Percentiles rank a stretch among this genome's conserved stretches.
Evolutionary conservation across 306 rosid genomes (phyloP).

Genomic region (Gleditsia sinensis): DNA sequence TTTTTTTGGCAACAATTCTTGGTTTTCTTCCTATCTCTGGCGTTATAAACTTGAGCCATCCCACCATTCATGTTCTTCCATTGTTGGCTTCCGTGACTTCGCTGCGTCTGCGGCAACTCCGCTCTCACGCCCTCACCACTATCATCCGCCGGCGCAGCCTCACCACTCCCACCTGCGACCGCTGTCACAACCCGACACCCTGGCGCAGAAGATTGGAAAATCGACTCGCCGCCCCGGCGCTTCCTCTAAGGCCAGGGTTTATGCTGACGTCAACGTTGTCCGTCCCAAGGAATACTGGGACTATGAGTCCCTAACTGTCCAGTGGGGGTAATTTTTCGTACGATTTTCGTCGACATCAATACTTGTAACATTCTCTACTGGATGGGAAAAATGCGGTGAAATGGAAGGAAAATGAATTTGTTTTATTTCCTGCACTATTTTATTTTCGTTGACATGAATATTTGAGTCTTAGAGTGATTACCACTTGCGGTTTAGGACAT

Average conservation of each 20-base stretch:
- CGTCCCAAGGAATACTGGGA: slow-evolving; percentile 97
- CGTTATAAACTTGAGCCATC: slow-evolving; percentile 4
- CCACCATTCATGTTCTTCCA: not conserved
- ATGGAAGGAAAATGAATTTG: not conserved
- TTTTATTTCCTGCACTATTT: not conserved
- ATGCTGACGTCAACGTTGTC: slow-evolving; percentile 76
- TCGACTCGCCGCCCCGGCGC: slow-evolving; percentile 98
- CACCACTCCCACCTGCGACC: slow-evolving; percentile 28
- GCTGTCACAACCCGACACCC: slow-evolving; percentile 48
- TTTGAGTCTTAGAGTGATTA: not conserved
- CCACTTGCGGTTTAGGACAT: not conserved
- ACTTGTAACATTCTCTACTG: not conserved
- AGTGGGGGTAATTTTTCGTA: slow-evolving; percentile 68
- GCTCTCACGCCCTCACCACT: slow-evolving; percentile 25
- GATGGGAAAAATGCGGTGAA: not conserved
- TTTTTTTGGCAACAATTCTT: slow-evolving; percentile 32
- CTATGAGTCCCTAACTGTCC: slow-evolving; percentile 87
- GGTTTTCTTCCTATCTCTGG: slow-evolving; percentile 1
- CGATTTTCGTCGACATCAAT: not conserved
- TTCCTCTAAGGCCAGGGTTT: slow-evolving; percentile 80
- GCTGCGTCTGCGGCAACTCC: slow-evolving; percentile 49
- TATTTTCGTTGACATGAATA: not conserved
- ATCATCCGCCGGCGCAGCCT: slow-evolving; percentile 13
- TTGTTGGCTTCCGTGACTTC: slow-evolving; percentile 44
- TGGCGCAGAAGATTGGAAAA: slow-evolving; percentile 96